Evolutionary conservation across 2,329 filamentous ascomycete genomes (phyloP), one percentile per base, ranked within the genome.

Genomic region (Sclerotinia nivalis): DNA sequence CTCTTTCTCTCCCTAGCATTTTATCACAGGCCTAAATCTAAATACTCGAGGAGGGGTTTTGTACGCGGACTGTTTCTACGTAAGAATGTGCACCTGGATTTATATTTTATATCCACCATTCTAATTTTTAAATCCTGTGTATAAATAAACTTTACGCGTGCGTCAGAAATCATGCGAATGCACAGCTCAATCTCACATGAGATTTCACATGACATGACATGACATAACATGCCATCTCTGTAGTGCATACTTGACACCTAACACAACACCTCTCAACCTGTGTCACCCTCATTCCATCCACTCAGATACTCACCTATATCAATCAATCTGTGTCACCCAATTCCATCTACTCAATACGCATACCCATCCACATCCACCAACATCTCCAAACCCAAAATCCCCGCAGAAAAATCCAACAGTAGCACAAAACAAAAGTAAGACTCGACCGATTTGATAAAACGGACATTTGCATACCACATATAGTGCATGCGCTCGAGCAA

Each of bases 161-260:
- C 59, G 12, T 20, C 10, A 7, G 20, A 18, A n/a, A n/a, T 6
- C 9, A 58, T 58, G 28, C 28, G n/a, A 20, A 58, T 25, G 60
- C 45, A 50, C 45, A 50, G 37, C 28, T 50, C 60, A 49, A 62
- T 62, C 28, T 37, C 31, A 62, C 31, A 50, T 25, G 31, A 50
- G 54, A 56, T 4, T 22, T 25, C 22, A 37, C 13, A 50, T 62
- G 43, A 49, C 12, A 49, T 25, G 20, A 31, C 2, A 49, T n/a
- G n/a, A 31, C 2, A 49, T n/a, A 13, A 20, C 18, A 49, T n/a
- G 20, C 4, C 20, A 59, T 20, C 34, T 43, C 12, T 43, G 40
- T 43, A n/a, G 31, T 37, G 13, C 45, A 25, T 20, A 62, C 20
- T 62, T 62, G 43, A 49, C 59, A 34, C 13, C 5, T 34, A 2